Evolutionary conservation across 1,139 yeast genomes (phyloP).

Genomic region (Kodamaea anthophila): DNA sequence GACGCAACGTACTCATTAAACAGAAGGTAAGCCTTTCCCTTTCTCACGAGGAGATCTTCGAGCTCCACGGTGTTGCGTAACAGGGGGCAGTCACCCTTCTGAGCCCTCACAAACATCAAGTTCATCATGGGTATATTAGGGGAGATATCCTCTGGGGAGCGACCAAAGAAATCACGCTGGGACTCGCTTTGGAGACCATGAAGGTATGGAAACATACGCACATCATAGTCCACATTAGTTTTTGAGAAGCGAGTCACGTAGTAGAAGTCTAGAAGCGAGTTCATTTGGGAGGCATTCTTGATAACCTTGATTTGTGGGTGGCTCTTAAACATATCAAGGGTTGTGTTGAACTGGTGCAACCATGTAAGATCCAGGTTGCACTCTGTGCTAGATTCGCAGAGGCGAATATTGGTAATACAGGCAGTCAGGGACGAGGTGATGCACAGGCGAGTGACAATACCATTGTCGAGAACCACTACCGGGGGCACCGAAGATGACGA

Average conservation of each 20-base stretch:
- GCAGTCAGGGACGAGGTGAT: constrained; percentile 12
- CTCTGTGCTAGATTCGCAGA: constrained; percentile 8
- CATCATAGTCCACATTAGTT: constrained; percentile 5
- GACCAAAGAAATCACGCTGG: constrained; percentile 25
- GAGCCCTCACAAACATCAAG: constrained; percentile 16
- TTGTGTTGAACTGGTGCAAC: constrained; percentile 11
- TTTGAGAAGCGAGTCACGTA: constrained; percentile 12
- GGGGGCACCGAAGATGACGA: constrained; percentile 1
- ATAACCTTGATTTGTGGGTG: constrained; percentile 12
- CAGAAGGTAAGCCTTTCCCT: constrained; percentile 4
- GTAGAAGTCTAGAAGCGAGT: constrained; percentile 21
- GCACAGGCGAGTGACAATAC: constrained; percentile 14
- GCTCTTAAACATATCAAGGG: constrained; percentile 8
- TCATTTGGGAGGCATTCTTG: constrained; percentile 12
- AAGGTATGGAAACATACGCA: constrained; percentile 30
- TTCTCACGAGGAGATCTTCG: constrained; percentile 15
- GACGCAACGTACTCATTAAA: constrained; percentile 5
- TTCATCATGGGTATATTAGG: constrained; percentile 11
- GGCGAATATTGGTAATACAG: constrained; percentile 8
- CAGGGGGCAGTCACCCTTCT: neutral
- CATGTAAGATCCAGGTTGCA: constrained; percentile 8
- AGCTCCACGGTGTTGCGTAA: constrained; percentile 19
- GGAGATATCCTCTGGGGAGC: constrained; percentile 4
- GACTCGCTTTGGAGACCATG: constrained; percentile 27
- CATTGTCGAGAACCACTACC: constrained; percentile 10